Conservation (phyloP, 164 flowering plant species). For the Berberis thunbergii region DNA sequence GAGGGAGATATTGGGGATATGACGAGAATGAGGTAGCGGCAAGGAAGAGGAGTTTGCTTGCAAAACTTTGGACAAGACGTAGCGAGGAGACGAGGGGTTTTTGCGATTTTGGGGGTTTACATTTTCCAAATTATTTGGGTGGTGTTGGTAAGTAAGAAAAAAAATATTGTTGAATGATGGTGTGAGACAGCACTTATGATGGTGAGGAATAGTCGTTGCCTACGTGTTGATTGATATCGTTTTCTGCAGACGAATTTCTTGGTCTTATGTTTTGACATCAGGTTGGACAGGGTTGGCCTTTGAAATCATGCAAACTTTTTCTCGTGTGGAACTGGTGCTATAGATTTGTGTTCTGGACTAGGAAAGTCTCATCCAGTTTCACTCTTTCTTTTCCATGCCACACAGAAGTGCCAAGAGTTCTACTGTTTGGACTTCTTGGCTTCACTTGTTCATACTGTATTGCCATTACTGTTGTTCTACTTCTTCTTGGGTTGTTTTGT, state of each 20-base stretch:
- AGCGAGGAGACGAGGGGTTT: too few species aligned
- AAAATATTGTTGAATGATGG: too few species aligned
- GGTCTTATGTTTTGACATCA: conserved; percentile 83
- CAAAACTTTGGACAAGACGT: too few species aligned
- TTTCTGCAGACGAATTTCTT: conserved; percentile 75
- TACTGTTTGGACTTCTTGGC: conserved; percentile 84
- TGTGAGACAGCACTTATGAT: too few species aligned
- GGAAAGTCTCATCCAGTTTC: conserved; percentile 25
- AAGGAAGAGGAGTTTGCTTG: too few species aligned
- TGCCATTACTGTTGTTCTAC: conserved; percentile 81
- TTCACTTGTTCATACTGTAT: conserved; percentile 70
- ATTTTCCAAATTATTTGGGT: too few species aligned
- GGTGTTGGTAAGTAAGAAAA: too few species aligned
- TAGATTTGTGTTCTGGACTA: conserved; percentile 34
- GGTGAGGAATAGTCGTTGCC: too few species aligned
- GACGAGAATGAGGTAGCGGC: too few species aligned
- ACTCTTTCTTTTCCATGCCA: conserved; percentile 77
- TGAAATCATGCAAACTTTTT: conserved; percentile 69
- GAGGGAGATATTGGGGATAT: too few species aligned
- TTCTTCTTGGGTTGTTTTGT: conserved; percentile 62
- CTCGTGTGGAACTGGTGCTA: conserved; percentile 43
- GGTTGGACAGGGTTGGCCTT: conserved; percentile 86
- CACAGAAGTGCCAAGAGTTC: conserved; percentile 79
- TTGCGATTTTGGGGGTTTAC: too few species aligned
- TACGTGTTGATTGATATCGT: not conserved